Conservation (phyloP, 495 filamentous ascomycete genomes). For the Friedmanniomyces simplex region DNA sequence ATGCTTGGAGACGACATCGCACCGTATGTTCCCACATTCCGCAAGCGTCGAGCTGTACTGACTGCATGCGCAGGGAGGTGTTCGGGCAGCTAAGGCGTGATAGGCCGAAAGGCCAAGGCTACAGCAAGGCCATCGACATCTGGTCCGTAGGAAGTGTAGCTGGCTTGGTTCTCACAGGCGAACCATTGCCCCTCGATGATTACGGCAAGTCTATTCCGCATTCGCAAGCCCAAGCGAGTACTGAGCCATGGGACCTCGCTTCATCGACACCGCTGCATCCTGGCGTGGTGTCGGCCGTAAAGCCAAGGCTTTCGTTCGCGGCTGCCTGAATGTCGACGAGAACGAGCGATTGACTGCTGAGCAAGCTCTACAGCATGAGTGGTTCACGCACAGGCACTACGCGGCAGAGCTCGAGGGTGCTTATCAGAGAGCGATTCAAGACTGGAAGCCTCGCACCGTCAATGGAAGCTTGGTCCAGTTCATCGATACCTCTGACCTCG, state of each 20-base stretch:
- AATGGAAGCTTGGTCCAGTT: constrained; percentile 22
- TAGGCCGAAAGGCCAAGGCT: constrained; percentile 34
- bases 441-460: constrained; percentile 39
- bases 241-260: constrained; percentile 13
- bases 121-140: constrained; percentile 52
- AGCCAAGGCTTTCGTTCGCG: constrained; percentile 45
- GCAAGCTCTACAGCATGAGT: constrained; percentile 46
- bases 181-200: constrained; percentile 29
- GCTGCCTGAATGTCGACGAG: constrained; percentile 44
- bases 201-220: constrained; percentile 8
- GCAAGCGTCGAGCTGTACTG: not conserved
- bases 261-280: constrained; percentile 28
- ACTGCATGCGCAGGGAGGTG: constrained; percentile 7
- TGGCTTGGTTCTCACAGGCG: constrained; percentile 41
- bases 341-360: constrained; percentile 41
- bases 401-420: constrained; percentile 36
- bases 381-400: constrained; percentile 44
- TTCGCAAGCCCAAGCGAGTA: not conserved
- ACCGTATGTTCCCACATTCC: constrained; percentile 47
- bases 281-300: constrained; percentile 34
- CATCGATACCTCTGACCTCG: constrained; percentile 7
- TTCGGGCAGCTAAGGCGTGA: not conserved
- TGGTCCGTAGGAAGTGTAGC: constrained; percentile 53
- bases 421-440: constrained; percentile 37
- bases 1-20: constrained; percentile 34